These are phyloP conservation scores for Medicago ruthenica DNA, from an alignment of 306 rosid species.

Conservation along the genomic window DNA sequence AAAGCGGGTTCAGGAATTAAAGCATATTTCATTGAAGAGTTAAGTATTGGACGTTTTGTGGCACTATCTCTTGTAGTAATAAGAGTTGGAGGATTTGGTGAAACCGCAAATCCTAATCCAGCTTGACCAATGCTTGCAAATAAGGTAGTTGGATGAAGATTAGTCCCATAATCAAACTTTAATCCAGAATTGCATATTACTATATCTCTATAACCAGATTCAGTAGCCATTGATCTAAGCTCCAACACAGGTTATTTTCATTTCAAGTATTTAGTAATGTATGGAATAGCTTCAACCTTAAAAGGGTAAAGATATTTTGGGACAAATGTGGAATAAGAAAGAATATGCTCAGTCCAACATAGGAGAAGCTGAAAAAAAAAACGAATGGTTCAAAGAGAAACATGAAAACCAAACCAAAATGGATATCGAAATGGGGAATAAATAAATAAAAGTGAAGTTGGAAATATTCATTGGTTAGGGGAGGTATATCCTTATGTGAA, in stretches of 20 bases:
- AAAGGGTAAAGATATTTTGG: slow-evolving; percentile 4
- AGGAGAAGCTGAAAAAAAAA: background rate
- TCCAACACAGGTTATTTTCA: slow-evolving; percentile 16
- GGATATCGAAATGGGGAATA: too few relatives aligned
- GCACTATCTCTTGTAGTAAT: slow-evolving; percentile 6
- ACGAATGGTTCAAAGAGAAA: background rate
- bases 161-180: slow-evolving; percentile 33
- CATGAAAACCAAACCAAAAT: background rate
- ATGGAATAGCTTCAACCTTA: slow-evolving; percentile 28
- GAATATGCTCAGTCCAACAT: slow-evolving; percentile 11
- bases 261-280: background rate
- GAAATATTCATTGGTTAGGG: background rate
- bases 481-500: background rate
- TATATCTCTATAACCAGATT: slow-evolving; percentile 36
- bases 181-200: slow-evolving; percentile 53
- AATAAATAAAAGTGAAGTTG: too few relatives aligned
- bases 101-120: slow-evolving; percentile 37
- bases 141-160: slow-evolving; percentile 37
- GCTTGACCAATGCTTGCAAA: slow-evolving; percentile 48
- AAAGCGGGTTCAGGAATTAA: slow-evolving; percentile 32
- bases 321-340: slow-evolving; percentile 15
- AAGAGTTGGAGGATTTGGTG: slow-evolving; percentile 42
- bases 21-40: slow-evolving; percentile 40
- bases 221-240: slow-evolving; percentile 44
- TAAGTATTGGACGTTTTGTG: slow-evolving; percentile 9